A percentile compares a stretch with the other conserved stretches of the same genome.
phyloP scores from a whole-genome alignment of 1,284 basidiomycete species.

The Malassezia brasiliensis region DNA sequence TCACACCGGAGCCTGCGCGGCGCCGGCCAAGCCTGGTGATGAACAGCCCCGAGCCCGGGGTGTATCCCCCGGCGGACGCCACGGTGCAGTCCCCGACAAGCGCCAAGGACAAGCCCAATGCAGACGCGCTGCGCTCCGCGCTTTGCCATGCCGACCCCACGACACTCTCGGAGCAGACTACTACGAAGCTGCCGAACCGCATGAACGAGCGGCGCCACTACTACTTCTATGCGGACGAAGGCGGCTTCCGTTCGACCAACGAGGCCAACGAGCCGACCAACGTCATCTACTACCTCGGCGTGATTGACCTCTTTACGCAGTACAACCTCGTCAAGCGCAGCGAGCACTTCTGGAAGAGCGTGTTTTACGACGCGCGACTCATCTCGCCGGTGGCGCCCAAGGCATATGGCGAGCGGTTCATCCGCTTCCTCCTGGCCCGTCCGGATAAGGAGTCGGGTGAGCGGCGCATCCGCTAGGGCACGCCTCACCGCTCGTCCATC shows the following conservation, averaged over 20 bases:
- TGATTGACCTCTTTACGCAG: constrained; percentile 58
- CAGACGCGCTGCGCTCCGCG: constrained; percentile 54
- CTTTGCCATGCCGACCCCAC: constrained; percentile 74
- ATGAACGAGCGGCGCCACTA: constrained; percentile 69
- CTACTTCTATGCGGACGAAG: constrained; percentile 93
- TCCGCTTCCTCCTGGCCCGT: constrained; percentile 25
- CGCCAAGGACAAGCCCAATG: constrained; percentile 52
- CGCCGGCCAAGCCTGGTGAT: constrained; percentile 13
- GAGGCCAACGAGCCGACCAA: constrained; percentile 66
- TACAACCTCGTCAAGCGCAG: constrained; percentile 68
- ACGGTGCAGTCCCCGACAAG: constrained; percentile 24
- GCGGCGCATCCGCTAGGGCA: no score
- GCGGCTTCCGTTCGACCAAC: constrained; percentile 79
- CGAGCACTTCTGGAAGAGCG: constrained; percentile 85
- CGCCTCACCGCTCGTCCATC: background rate
- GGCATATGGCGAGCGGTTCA: constrained; percentile 40
- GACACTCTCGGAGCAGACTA: constrained; percentile 56
- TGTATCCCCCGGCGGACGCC: constrained; percentile 1
- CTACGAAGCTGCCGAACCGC: constrained; percentile 60
- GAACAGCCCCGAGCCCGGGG: background rate
- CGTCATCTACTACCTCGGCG: constrained; percentile 69
- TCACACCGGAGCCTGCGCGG: background rate
- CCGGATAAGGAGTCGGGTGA: background rate
- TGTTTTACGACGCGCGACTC: constrained; percentile 51
- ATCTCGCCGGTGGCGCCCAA: constrained; percentile 41